These are phyloP conservation scores for Brassica rapa DNA, from an alignment of 345 rosid species.

Conservation along the genomic window DNA sequence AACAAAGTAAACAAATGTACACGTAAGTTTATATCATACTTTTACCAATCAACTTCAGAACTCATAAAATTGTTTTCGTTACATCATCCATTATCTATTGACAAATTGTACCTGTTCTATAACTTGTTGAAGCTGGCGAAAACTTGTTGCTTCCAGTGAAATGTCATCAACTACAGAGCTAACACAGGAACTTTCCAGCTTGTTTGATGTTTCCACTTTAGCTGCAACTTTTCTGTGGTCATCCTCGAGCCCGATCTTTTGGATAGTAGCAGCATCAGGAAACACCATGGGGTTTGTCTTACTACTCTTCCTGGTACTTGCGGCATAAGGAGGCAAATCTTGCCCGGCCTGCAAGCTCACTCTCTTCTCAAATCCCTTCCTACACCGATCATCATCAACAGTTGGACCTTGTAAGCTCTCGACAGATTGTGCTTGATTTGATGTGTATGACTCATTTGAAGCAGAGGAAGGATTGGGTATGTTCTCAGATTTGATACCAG, in stretches of 20 bases:
- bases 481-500: slow-evolving; percentile 54
- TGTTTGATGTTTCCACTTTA: slow-evolving; percentile 54
- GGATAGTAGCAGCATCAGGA: slow-evolving; percentile 47
- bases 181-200: slow-evolving; percentile 60
- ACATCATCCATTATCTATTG: not conserved
- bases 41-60: slow-evolving; percentile 6
- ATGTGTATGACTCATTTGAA: slow-evolving; percentile 56
- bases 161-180: slow-evolving; percentile 67
- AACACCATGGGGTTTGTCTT: slow-evolving; percentile 42
- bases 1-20: slow-evolving; percentile 11
- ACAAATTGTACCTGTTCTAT: slow-evolving; percentile 60
- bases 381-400: slow-evolving; percentile 42
- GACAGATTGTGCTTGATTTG: slow-evolving; percentile 54
- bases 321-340: slow-evolving; percentile 34
- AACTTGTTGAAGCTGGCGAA: slow-evolving; percentile 81
- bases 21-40: not conserved
- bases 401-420: slow-evolving; percentile 49
- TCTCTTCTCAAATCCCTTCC: slow-evolving; percentile 37
- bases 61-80: not conserved
- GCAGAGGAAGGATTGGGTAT: slow-evolving; percentile 49
- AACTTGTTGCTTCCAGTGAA: slow-evolving; percentile 80
- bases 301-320: slow-evolving; percentile 43
- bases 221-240: slow-evolving; percentile 38
- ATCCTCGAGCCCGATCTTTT: slow-evolving; percentile 49
- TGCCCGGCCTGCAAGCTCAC: slow-evolving; percentile 36